phyloP scores from a whole-genome alignment of 306 rosid genomes.

The Styphnolobium japonicum region DNA sequence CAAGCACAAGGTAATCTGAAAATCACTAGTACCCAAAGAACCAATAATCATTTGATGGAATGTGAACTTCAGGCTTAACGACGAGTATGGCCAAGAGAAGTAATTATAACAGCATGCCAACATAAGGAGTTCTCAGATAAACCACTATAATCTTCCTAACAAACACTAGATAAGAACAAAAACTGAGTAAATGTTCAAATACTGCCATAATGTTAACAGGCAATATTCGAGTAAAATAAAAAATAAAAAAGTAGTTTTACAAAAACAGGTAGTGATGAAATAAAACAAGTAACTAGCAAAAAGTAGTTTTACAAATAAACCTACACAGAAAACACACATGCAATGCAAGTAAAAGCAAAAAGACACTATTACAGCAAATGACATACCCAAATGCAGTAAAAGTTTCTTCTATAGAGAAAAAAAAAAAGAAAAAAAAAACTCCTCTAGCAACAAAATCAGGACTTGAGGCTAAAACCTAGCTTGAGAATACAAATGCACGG shows the following conservation, averaged over 20 bases:
- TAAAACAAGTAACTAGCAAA: background rate
- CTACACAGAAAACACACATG: background rate
- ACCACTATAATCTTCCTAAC: background rate
- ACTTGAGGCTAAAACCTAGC: background rate
- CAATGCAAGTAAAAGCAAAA: background rate
- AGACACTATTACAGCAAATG: background rate
- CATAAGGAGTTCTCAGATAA: background rate
- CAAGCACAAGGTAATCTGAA: background rate
- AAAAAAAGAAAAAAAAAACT: background rate
- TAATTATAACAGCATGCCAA: background rate
- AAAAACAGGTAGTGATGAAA: background rate
- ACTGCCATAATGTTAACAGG: background rate
- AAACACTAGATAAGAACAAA: background rate
- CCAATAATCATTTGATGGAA: background rate
- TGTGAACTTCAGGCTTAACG: background rate
- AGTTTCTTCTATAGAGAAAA: background rate
- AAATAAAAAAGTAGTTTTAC: background rate
- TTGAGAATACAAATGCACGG: background rate
- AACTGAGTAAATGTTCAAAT: background rate
- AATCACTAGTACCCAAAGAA: too few species aligned
- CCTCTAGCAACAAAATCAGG: background rate
- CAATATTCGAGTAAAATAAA: background rate
- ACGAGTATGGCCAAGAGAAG: background rate
- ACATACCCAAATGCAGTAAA: background rate
- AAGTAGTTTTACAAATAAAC: background rate